Evolutionary conservation across 2,329 filamentous ascomycete genomes (phyloP), one percentile per base, ranked within the genome.

Genomic region (Trichoderma polysporum): DNA sequence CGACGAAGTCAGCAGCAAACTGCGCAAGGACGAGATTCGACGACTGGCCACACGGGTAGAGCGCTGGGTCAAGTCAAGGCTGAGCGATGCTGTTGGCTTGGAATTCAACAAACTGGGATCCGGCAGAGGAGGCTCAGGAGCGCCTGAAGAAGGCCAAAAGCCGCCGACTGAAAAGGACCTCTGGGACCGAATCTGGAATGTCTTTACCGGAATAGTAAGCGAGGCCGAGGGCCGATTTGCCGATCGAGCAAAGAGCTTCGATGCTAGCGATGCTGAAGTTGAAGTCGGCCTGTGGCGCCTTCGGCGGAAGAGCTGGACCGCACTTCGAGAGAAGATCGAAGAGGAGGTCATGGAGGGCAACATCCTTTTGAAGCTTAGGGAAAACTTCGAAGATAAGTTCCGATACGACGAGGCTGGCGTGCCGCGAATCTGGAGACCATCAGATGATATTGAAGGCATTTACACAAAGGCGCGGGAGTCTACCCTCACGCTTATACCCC

Each of bases 371-470:
- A 99, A 99, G 83, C 87, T 99, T 60, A 89, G 95, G 39, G 95
- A 99, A 79, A 98, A 97, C 81, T 99, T 99, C 72, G 95, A 99
- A 80, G 95, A 99, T 82, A 97, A 97, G 80, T 99, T 99, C 86
- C 90, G 95, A 70, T 99, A 99, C 74, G 95, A 99, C 74, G 94
- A 97, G 68, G 89, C 89, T 7, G 95, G 95, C 29, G 95, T 99
- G 4, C 95, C 95, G 5, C 87, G 95, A 68, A 97, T 99, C 79
- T 99, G 95, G 95, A 89, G 94, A 27, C 95, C 95, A 1, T 94
- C 90, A 1, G 95, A 99, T 76, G 95, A 99, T 75, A 99, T 99
- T 69, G 95, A 99, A 81, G 94, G 94, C 53, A 83, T 96, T 49
- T 99, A 98, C 79, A 97, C 93, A 39, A 90, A 89, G 70, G 94